These are phyloP conservation scores for Andalucia godoyi DNA, from an alignment of 78 protist species.

Conservation along the genomic window DNA sequence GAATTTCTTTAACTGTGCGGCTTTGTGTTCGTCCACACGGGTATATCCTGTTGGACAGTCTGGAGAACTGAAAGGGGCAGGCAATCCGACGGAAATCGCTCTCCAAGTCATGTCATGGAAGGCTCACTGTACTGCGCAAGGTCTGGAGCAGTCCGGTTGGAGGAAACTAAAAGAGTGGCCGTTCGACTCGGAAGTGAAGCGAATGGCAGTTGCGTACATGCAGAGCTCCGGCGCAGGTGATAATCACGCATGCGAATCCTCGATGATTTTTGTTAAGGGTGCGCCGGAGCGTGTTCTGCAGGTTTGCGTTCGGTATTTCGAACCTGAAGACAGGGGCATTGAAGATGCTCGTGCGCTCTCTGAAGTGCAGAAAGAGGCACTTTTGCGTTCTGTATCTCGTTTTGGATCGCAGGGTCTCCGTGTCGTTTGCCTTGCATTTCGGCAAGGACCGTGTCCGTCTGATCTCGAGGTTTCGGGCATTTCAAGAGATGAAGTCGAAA, in stretches of 20 bases:
- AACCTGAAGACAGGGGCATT: neutral
- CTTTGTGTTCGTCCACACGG: neutral
- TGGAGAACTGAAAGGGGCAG: neutral
- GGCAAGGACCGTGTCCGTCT: neutral
- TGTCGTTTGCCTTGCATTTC: neutral
- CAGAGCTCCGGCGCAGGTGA: too few relatives aligned
- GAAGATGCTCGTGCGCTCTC: too few relatives aligned
- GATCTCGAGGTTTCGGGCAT: neutral
- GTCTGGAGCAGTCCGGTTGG: neutral
- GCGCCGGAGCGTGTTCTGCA: conserved; percentile 17
- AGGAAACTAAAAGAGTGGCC: neutral
- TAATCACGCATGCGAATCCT: neutral
- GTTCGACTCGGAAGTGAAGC: conserved; percentile 20
- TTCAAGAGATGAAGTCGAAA: neutral
- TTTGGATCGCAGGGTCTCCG: neutral
- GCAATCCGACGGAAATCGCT: conserved; percentile 20
- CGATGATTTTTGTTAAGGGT: conserved; percentile 6
- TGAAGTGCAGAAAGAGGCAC: too few relatives aligned
- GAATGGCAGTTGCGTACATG: neutral
- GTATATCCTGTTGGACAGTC: neutral
- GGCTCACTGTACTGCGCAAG: neutral
- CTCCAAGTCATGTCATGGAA: neutral
- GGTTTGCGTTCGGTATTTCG: neutral
- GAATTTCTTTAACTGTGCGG: neutral
- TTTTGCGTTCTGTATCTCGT: neutral